phyloP scores from a whole-genome alignment of 148 eudicot species.

The Silene latifolia region DNA sequence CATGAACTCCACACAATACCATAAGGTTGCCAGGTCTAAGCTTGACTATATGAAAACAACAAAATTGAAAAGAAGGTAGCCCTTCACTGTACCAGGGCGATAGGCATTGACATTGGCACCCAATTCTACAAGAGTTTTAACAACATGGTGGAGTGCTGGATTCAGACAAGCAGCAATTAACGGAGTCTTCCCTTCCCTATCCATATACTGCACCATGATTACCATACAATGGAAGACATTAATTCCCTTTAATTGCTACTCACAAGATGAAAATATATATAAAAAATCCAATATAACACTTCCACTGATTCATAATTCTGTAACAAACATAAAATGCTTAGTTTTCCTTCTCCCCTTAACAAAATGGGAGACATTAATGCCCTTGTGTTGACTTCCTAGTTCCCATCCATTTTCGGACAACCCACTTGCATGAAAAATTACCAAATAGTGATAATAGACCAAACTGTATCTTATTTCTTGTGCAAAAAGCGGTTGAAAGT shows the following conservation, averaged over 20 bases:
- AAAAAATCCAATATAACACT: too few relatives aligned
- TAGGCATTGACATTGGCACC: slow-evolving; percentile 95
- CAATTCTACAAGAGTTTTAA: slow-evolving; percentile 76
- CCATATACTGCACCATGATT: slow-evolving; percentile 61
- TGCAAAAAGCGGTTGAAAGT: too few relatives aligned
- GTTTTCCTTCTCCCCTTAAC: too few relatives aligned
- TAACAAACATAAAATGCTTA: too few relatives aligned
- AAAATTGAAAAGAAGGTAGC: neutral
- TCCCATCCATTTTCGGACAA: too few relatives aligned
- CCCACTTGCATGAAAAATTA: too few relatives aligned
- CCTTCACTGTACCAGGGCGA: slow-evolving; percentile 59
- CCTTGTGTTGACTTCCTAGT: too few relatives aligned
- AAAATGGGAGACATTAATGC: too few relatives aligned
- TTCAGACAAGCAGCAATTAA: slow-evolving; percentile 70
- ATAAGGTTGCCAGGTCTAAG: neutral
- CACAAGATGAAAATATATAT: neutral
- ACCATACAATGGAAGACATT: neutral
- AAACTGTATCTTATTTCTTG: too few relatives aligned
- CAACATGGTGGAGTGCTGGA: slow-evolving; percentile 55
- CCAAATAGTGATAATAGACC: too few relatives aligned
- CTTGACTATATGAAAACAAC: neutral
- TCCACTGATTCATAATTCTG: too few relatives aligned
- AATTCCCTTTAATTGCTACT: neutral
- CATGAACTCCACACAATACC: neutral
- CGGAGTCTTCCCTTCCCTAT: slow-evolving; percentile 91